These are phyloP conservation scores for Ogataea chonburiensis DNA, from an alignment of 805 yeast species.

Conservation along the genomic window DNA sequence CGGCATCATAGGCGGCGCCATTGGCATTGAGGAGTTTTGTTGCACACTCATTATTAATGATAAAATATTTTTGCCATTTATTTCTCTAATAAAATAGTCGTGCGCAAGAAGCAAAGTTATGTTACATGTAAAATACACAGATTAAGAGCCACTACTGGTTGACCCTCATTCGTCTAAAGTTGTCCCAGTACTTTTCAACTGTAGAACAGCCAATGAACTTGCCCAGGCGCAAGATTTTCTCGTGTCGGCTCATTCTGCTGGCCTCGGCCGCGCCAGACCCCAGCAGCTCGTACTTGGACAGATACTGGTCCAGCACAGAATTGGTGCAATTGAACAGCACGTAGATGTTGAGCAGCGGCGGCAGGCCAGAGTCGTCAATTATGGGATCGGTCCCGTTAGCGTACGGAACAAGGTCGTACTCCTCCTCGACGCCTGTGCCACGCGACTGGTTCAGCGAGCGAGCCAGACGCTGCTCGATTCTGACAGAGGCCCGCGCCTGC, in stretches of 20 bases:
- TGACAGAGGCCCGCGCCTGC: constrained; percentile 23
- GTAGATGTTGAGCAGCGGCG: constrained; percentile 27
- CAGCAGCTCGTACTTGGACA: constrained; percentile 22
- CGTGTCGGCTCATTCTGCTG: constrained; percentile 18
- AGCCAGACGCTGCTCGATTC: constrained; percentile 31
- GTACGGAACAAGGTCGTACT: constrained; percentile 31
- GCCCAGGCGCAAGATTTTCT: constrained; percentile 28
- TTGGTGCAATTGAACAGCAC: constrained; percentile 26
- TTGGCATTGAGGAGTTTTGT: constrained; percentile 17
- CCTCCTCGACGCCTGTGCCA: constrained; percentile 32
- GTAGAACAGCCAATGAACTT: constrained; percentile 31
- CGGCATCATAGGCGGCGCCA: constrained; percentile 20
- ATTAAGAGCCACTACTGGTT: background rate
- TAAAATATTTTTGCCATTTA: constrained; percentile 1
- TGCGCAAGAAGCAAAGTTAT: constrained; percentile 6
- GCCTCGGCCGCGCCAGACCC: constrained; percentile 5
- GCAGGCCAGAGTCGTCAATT: constrained; percentile 23
- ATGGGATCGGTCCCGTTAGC: constrained; percentile 28
- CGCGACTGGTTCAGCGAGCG: constrained; percentile 26
- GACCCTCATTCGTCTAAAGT: constrained; percentile 15
- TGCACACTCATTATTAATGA: constrained; percentile 18
- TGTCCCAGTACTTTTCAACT: constrained; percentile 34
- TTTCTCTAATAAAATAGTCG: constrained; percentile 6
- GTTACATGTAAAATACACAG: constrained; percentile 5
- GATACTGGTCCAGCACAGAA: constrained; percentile 20